A percentile compares a stretch with the other conserved stretches of the same genome.
These are phyloP conservation scores for Orbilia oligospora DNA, from an alignment of 2,329 filamentous ascomycete genomes.

Conservation along the genomic window DNA sequence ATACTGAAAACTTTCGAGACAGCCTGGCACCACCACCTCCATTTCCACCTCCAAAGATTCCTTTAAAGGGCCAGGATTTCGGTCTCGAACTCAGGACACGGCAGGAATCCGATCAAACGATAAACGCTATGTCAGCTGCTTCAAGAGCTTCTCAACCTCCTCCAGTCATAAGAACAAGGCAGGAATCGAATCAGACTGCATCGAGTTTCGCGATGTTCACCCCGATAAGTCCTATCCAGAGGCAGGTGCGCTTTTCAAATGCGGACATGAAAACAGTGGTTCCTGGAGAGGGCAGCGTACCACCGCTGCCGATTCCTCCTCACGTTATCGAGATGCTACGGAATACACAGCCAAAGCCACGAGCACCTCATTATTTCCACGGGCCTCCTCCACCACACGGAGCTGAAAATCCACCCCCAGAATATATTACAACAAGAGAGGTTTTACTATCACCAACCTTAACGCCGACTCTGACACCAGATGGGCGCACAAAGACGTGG, in stretches of 20 bases:
- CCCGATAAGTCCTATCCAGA: constrained; percentile 32
- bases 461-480: constrained; percentile 41
- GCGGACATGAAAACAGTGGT: constrained; percentile 37
- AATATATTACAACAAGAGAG: constrained; percentile 24
- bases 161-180: constrained; percentile 18
- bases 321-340: constrained; percentile 54
- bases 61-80: constrained; percentile 26
- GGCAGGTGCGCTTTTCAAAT: constrained; percentile 42
- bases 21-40: constrained; percentile 21
- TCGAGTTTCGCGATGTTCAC: constrained; percentile 54
- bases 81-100: constrained; percentile 24
- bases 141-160: constrained; percentile 8
- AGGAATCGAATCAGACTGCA: constrained; percentile 47
- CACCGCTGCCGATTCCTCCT: constrained; percentile 45
- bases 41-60: constrained; percentile 35
- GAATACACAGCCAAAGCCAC: constrained; percentile 25
- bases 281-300: constrained; percentile 22
- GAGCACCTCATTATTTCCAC: constrained; percentile 42
- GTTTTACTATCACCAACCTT: constrained; percentile 9
- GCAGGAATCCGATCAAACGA: constrained; percentile 30
- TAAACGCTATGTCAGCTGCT: not conserved
- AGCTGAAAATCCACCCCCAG: constrained; percentile 35
- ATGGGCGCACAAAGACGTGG: constrained; percentile 39
- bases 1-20: not conserved
- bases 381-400: constrained; percentile 52